Evolutionary conservation across 768 basidiomycete species (phyloP).

Genomic region (Pilatotrama ljubarskyi): DNA sequence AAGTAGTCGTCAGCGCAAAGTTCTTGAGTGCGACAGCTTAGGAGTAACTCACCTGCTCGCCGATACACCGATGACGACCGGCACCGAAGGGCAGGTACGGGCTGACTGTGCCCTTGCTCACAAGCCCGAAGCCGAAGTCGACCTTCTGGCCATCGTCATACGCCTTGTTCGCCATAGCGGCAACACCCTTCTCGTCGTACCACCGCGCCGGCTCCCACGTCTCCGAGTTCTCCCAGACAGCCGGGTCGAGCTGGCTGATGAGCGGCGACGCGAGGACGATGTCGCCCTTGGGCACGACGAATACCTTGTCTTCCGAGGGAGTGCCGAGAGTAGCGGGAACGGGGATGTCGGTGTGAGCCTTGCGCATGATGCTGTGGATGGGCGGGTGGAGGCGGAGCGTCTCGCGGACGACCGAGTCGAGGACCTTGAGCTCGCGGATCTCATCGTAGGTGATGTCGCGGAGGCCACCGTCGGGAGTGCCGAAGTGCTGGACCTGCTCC

Average conservation of each 20-base stretch:
- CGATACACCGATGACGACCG: slow-evolving; percentile 92
- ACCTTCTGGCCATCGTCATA: slow-evolving; percentile 87
- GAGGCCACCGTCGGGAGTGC: slow-evolving; percentile 76
- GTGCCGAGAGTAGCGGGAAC: slow-evolving; percentile 81
- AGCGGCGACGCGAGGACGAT: slow-evolving; percentile 88
- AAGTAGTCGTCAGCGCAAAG: slow-evolving; percentile 2
- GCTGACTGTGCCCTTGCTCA: slow-evolving; percentile 94
- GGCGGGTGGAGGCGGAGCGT: slow-evolving; percentile 93
- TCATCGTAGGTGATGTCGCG: slow-evolving; percentile 84
- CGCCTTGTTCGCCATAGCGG: slow-evolving; percentile 71
- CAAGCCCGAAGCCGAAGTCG: slow-evolving; percentile 94
- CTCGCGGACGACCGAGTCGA: slow-evolving; percentile 91
- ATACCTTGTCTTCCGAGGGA: slow-evolving; percentile 70
- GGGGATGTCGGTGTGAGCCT: slow-evolving; percentile 81
- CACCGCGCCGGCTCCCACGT: slow-evolving; percentile 84
- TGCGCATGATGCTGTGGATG: slow-evolving; percentile 93
- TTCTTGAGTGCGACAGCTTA: no score
- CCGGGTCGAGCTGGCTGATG: slow-evolving; percentile 84
- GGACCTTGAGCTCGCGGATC: slow-evolving; percentile 74
- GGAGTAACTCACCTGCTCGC: slow-evolving; percentile 58
- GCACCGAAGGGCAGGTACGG: slow-evolving; percentile 99
- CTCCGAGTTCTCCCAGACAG: slow-evolving; percentile 71
- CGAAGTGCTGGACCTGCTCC: slow-evolving; percentile 85
- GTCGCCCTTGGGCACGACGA: slow-evolving; percentile 88
- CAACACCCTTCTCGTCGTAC: slow-evolving; percentile 82